Evolutionary conservation across 768 basidiomycete species (phyloP).

Genomic region (Macrolepiota albuminosa): DNA sequence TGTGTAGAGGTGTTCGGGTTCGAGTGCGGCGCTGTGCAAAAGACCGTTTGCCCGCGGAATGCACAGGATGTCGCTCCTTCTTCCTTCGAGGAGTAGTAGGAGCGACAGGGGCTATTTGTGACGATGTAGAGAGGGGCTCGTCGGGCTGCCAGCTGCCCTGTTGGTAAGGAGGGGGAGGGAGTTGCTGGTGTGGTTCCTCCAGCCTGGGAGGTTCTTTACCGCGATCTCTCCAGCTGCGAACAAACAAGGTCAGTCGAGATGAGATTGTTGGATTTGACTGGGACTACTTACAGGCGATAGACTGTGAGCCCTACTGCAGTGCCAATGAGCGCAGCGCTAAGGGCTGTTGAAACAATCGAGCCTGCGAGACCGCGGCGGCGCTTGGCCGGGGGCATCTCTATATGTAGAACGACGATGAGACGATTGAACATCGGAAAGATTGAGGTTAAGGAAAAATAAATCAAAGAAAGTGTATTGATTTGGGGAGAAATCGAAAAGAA

Average conservation of each 20-base stretch:
- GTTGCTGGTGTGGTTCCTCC: slow-evolving; percentile 13
- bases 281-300: slow-evolving; percentile 68
- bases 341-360: slow-evolving; percentile 77
- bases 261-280: not conserved
- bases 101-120: slow-evolving; percentile 23
- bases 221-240: slow-evolving; percentile 71
- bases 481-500: not conserved
- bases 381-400: slow-evolving; percentile 76
- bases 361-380: slow-evolving; percentile 78
- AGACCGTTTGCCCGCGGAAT: not conserved
- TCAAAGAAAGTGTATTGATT: not conserved
- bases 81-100: slow-evolving; percentile 17
- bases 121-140: slow-evolving; percentile 18
- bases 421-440: slow-evolving; percentile 24
- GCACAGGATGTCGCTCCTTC: not conserved
- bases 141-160: slow-evolving; percentile 49
- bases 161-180: slow-evolving; percentile 63
- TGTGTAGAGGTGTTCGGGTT: slow-evolving; percentile 16
- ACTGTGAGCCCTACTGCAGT: slow-evolving; percentile 85
- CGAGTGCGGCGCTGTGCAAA: slow-evolving; percentile 7
- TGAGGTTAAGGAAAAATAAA: slow-evolving; percentile 12
- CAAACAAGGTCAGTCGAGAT: slow-evolving; percentile 1
- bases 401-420: slow-evolving; percentile 43
- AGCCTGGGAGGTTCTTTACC: slow-evolving; percentile 41
- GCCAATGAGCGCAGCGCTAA: slow-evolving; percentile 82